Conservation (phyloP, 768 basidiomycete genomes). For the Boletus barrowsii region DNA sequence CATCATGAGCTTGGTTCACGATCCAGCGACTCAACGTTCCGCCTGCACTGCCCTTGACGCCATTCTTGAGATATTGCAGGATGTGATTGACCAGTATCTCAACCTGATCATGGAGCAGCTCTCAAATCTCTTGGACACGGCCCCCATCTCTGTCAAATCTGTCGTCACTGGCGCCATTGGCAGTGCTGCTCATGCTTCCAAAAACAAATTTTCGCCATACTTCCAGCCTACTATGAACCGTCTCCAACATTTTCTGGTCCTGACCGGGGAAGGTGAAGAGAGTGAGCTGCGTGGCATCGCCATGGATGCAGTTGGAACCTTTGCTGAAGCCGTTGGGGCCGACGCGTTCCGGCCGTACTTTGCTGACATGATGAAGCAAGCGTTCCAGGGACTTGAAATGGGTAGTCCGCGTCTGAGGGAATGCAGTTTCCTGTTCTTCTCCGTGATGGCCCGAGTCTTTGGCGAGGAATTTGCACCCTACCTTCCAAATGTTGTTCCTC, state of each 20-base stretch:
- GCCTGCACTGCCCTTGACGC: conserved; percentile 98
- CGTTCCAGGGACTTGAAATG: conserved; percentile 85
- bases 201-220: conserved; percentile 87
- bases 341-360: conserved; percentile 95
- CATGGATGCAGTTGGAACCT: conserved; percentile 98
- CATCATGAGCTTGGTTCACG: conserved; percentile 88
- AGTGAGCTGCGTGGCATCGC: conserved; percentile 93
- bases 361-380: conserved; percentile 92
- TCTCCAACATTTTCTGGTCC: conserved; percentile 83
- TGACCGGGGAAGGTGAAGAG: conserved; percentile 88
- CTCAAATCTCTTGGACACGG: conserved; percentile 78
- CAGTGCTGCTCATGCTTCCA: conserved; percentile 95
- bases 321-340: conserved; percentile 94
- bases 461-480: conserved; percentile 90
- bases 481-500: conserved; percentile 81
- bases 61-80: conserved; percentile 89
- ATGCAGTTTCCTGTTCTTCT: conserved; percentile 97
- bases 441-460: conserved; percentile 97
- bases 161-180: conserved; percentile 98
- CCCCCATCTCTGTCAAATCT: conserved; percentile 83
- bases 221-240: conserved; percentile 89
- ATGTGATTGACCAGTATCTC: conserved; percentile 88
- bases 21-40: conserved; percentile 79
- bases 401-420: conserved; percentile 87
- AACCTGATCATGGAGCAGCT: conserved; percentile 94